These are phyloP conservation scores for Fusarium drepaniforme DNA, from an alignment of 2,329 filamentous ascomycete species.

Conservation along the genomic window DNA sequence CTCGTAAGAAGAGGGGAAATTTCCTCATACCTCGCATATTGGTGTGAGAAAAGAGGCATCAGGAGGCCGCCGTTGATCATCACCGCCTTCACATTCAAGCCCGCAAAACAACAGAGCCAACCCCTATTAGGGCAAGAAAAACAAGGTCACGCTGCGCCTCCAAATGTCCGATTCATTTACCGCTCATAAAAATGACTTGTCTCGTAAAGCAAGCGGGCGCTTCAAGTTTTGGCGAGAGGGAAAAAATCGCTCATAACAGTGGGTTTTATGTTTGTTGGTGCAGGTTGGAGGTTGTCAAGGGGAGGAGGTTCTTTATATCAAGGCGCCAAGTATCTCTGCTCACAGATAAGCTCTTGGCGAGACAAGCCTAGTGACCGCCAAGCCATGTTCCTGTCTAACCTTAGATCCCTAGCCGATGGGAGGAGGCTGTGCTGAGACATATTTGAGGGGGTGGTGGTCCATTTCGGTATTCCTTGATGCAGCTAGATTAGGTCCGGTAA, in stretches of 20 bases:
- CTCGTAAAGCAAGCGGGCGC: constrained; percentile 21
- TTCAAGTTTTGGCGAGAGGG: background rate
- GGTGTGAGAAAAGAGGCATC: background rate
- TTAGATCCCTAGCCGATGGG: background rate
- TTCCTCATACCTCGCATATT: constrained; percentile 16
- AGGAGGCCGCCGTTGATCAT: constrained; percentile 6
- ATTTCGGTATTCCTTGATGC: constrained; percentile 19
- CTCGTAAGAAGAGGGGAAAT: constrained; percentile 10
- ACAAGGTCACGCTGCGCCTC: constrained; percentile 16
- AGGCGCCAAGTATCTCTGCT: constrained; percentile 22
- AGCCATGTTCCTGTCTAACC: constrained; percentile 29
- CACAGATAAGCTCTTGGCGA: constrained; percentile 23
- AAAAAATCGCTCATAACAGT: constrained; percentile 34
- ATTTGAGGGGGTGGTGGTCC: background rate
- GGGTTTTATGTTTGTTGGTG: background rate
- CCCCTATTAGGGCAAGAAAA: constrained; percentile 4
- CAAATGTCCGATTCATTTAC: constrained; percentile 11
- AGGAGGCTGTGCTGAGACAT: constrained; percentile 20
- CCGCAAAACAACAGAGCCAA: background rate
- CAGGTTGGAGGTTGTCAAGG: constrained; percentile 28
- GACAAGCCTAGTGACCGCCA: constrained; percentile 36
- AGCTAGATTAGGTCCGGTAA: constrained; percentile 18
- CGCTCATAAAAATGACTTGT: background rate
- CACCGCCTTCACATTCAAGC: background rate
- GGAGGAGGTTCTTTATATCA: constrained; percentile 24